Conservation (phyloP, 2,329 filamentous ascomycete genomes). For the Penicillium olsonii region DNA sequence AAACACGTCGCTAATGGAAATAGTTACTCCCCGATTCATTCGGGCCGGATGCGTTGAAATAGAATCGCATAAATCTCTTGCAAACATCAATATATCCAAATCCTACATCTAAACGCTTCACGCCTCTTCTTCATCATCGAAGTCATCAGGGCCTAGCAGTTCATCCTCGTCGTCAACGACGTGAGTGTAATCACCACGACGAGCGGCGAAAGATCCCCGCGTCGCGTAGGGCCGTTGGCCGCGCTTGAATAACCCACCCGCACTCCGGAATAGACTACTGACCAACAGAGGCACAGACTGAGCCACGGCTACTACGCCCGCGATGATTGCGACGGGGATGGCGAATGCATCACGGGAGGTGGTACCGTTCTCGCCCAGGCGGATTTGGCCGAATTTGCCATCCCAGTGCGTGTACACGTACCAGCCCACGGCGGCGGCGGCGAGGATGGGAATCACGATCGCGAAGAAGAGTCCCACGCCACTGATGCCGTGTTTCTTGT, state of each 20-base stretch:
- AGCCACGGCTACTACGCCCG: conserved; percentile 75
- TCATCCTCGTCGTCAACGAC: conserved; percentile 95
- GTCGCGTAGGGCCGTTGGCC: conserved; percentile 76
- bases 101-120: conserved; percentile 20
- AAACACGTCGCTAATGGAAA: conserved; percentile 2
- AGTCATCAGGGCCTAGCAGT: conserved; percentile 80
- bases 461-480: conserved; percentile 82
- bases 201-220: conserved; percentile 82
- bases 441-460: conserved; percentile 71
- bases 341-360: conserved; percentile 67
- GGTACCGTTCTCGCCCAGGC: conserved; percentile 68
- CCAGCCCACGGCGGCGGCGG: conserved; percentile 74
- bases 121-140: conserved; percentile 74
- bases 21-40: conserved; percentile 70
- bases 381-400: conserved; percentile 87
- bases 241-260: conserved; percentile 55
- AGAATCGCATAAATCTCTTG: background rate
- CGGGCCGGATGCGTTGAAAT: conserved; percentile 59
- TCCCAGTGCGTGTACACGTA: conserved; percentile 84
- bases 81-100: too few relatives aligned
- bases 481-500: conserved; percentile 69
- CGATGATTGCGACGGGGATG: conserved; percentile 66
- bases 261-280: conserved; percentile 71
- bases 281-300: conserved; percentile 72
- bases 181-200: conserved; percentile 80